Evolutionary conservation across 495 filamentous ascomycete species (phyloP).

Genomic region (Apiosordaria backusii): DNA sequence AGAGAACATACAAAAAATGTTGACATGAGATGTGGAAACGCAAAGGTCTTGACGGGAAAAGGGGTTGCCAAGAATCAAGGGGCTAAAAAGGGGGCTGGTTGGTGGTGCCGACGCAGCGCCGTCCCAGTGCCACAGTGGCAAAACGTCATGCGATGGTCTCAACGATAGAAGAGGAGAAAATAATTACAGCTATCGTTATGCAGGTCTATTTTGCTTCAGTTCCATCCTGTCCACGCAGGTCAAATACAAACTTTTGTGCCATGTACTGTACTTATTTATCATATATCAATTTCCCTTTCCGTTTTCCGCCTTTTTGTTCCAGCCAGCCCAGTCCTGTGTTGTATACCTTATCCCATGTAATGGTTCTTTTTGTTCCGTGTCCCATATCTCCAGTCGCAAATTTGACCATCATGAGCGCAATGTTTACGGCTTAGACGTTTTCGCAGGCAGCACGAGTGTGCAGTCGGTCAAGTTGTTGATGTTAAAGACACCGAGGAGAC

Average conservation of each 20-base stretch:
- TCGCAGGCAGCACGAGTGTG: slow-evolving; percentile 31
- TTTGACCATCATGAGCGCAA: background rate
- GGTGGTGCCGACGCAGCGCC: background rate
- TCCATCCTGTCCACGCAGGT: background rate
- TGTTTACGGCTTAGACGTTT: background rate
- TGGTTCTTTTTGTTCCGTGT: no score
- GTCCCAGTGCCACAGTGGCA: background rate
- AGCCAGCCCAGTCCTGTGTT: no score
- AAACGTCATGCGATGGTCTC: background rate
- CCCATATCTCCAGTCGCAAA: background rate
- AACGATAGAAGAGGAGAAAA: background rate
- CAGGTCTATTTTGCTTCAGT: background rate
- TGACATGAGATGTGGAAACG: background rate
- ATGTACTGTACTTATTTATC: background rate
- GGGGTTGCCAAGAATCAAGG: background rate
- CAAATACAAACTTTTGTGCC: background rate
- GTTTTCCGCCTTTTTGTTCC: background rate
- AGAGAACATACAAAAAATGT: background rate
- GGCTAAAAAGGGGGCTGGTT: background rate
- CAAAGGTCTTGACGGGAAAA: background rate
- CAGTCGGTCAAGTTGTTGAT: slow-evolving; percentile 42
- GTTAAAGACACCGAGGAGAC: slow-evolving; percentile 41
- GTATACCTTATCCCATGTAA: no score
- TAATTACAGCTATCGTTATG: background rate
- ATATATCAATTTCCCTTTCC: background rate